phyloP scores from a whole-genome alignment of 1,139 yeast genomes.

The Komagataea norvegica region DNA sequence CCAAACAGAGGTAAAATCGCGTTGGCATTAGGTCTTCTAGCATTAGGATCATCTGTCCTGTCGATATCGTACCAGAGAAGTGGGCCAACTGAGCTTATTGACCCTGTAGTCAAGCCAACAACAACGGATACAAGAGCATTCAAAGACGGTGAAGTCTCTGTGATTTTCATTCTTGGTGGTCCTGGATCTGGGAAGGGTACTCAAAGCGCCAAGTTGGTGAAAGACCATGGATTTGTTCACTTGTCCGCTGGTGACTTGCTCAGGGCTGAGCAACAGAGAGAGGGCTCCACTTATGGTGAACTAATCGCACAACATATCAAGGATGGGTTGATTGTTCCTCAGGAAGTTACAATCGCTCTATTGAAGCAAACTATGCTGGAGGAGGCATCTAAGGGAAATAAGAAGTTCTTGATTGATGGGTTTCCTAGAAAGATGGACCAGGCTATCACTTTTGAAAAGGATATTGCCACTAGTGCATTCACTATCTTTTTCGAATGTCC shows the following conservation, averaged over 20 bases:
- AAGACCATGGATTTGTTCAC: conserved; percentile 78
- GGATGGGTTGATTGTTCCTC: conserved; percentile 92
- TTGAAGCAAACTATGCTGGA: conserved; percentile 74
- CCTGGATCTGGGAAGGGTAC: conserved; percentile 96
- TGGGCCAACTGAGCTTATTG: conserved; percentile 45
- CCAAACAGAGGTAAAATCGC: conserved; percentile 27
- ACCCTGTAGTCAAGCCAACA: conserved; percentile 40
- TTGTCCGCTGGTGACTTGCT: conserved; percentile 92
- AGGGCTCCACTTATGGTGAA: conserved; percentile 80
- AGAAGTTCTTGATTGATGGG: conserved; percentile 80
- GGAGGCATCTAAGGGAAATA: conserved; percentile 44
- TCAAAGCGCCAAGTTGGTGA: conserved; percentile 82
- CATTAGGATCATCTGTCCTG: conserved; percentile 44
- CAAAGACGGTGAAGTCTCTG: conserved; percentile 60
- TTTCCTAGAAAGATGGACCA: conserved; percentile 99
- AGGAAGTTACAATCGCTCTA: conserved; percentile 85
- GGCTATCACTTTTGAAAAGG: conserved; percentile 83
- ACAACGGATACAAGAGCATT: conserved; percentile 41
- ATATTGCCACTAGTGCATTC: conserved; percentile 69
- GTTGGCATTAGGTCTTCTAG: conserved; percentile 29
- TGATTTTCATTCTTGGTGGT: conserved; percentile 82
- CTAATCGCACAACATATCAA: conserved; percentile 78
- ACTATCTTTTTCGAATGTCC: conserved; percentile 94
- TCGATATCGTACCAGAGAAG: conserved; percentile 42
- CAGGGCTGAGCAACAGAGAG: conserved; percentile 83